phyloP scores from a whole-genome alignment of 441 rosid genomes.

The Populus trichocarpa region DNA sequence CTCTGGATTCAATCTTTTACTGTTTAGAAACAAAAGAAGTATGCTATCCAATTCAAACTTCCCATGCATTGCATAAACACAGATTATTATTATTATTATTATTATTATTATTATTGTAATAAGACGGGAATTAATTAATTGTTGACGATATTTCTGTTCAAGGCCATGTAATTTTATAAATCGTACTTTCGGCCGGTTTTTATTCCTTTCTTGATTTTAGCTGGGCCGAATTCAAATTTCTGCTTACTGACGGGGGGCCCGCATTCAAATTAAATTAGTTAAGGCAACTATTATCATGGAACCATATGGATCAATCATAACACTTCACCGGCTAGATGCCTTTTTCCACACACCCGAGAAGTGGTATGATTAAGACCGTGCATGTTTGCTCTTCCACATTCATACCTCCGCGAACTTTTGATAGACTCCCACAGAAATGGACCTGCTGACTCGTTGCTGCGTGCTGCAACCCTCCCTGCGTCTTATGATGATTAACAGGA shows the following conservation, averaged over 20 bases:
- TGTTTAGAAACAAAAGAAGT: no score
- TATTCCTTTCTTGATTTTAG: neutral
- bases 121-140: no score
- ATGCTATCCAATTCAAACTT: no score
- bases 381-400: neutral
- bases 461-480: neutral
- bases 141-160: neutral
- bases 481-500: no score
- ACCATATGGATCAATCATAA: conserved; percentile 24
- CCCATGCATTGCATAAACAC: no score
- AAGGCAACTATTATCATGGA: neutral
- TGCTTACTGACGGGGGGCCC: neutral
- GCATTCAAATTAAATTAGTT: conserved; percentile 2
- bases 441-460: no score
- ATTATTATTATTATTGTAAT: no score
- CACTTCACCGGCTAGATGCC: neutral
- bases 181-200: no score
- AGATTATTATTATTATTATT: no score
- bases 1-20: no score
- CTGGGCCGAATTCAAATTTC: neutral
- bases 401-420: neutral
- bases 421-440: neutral
- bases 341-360: neutral
- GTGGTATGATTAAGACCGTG: conserved; percentile 14
- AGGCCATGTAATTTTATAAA: no score